Evolutionary conservation across 176 grass and related monocot genomes (phyloP).

Genomic region (Paspalum notatum): DNA sequence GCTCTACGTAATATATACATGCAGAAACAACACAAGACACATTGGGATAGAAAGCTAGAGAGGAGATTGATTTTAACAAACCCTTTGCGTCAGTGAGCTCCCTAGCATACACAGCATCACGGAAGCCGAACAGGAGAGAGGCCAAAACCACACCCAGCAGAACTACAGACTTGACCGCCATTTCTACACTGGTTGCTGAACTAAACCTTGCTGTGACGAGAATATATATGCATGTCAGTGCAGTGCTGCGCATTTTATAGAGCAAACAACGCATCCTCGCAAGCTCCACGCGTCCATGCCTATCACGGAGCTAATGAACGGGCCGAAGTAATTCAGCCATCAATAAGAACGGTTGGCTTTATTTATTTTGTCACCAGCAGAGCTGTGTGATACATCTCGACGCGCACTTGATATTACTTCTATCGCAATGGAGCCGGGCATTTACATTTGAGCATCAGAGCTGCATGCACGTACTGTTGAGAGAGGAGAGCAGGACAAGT

Average conservation of each 20-base stretch:
- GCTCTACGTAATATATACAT: too few relatives aligned
- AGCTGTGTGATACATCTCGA: not conserved
- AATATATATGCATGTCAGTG: not conserved
- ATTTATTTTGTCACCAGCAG: conserved; percentile 9
- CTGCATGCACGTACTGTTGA: not conserved
- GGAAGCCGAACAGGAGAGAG: conserved; percentile 23
- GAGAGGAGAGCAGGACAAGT: not conserved
- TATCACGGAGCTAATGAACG: not conserved
- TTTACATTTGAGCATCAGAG: conserved; percentile 10
- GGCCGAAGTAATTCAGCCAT: not conserved
- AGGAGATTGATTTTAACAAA: too few relatives aligned
- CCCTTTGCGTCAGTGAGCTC: conserved; percentile 45
- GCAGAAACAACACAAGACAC: too few relatives aligned
- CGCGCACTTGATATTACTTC: conserved; percentile 15
- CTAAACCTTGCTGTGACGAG: not conserved
- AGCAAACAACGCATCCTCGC: not conserved
- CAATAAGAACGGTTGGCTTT: conserved; percentile 5
- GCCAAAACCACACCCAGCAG: conserved; percentile 30
- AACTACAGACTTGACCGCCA: conserved; percentile 24
- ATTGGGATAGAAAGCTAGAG: too few relatives aligned
- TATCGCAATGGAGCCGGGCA: conserved; percentile 1
- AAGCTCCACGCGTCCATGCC: not conserved
- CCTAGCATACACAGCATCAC: conserved; percentile 9
- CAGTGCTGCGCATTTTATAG: not conserved
- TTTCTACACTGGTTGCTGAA: not conserved